These are phyloP conservation scores for Westerdykella ornata DNA, from an alignment of 2,329 filamentous ascomycete genomes.

Conservation along the genomic window DNA sequence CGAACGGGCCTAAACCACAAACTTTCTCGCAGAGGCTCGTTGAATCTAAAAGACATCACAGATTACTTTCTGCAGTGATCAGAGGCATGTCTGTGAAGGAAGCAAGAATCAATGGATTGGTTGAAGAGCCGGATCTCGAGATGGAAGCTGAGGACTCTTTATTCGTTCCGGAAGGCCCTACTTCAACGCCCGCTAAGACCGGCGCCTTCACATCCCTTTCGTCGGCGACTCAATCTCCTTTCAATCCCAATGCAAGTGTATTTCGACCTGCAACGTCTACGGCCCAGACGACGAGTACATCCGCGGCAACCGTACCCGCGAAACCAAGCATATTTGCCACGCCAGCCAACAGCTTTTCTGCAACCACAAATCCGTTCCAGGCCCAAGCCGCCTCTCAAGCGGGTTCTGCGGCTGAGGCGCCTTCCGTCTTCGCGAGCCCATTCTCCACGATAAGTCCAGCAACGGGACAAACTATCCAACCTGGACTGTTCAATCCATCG, in stretches of 20 bases:
- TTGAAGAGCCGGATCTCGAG: conserved; percentile 38
- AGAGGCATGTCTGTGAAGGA: conserved; percentile 50
- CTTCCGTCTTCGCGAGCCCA: background rate
- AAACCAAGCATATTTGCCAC: conserved; percentile 2
- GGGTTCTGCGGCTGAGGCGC: background rate
- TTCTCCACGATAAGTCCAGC: background rate
- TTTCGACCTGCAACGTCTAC: conserved; percentile 10
- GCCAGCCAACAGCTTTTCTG: conserved; percentile 2
- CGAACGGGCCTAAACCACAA: conserved; percentile 40
- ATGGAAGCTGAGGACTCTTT: conserved; percentile 34
- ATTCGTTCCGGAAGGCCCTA: conserved; percentile 35
- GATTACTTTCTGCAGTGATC: conserved; percentile 52
- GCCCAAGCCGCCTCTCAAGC: background rate
- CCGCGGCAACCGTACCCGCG: no score
- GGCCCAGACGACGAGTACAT: no score
- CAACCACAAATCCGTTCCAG: conserved; percentile 10
- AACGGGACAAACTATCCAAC: conserved; percentile 7
- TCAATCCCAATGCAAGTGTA: conserved; percentile 15
- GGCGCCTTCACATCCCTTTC: conserved; percentile 3
- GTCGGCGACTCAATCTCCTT: background rate
- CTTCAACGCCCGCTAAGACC: conserved; percentile 3
- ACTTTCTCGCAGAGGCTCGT: conserved; percentile 50
- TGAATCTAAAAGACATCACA: conserved; percentile 52
- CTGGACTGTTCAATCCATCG: conserved; percentile 25
- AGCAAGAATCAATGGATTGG: conserved; percentile 45